phyloP scores from a whole-genome alignment of 2,329 filamentous ascomycete species.

The Penicillium vulpinum region DNA sequence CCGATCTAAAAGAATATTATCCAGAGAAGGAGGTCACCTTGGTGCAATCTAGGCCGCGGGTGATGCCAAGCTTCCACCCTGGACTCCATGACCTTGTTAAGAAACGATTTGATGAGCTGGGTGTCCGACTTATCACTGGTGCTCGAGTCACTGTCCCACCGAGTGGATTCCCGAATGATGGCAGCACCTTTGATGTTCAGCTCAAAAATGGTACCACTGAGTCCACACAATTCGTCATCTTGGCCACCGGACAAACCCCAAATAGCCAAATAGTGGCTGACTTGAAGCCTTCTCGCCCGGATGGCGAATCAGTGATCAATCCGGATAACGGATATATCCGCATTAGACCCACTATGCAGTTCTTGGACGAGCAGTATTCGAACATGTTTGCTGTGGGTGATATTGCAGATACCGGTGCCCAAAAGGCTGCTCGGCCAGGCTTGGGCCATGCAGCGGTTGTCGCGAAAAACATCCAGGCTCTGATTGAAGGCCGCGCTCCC shows the following conservation, averaged over 20 bases:
- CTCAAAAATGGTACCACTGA: conserved; percentile 33
- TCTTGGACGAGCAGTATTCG: conserved; percentile 31
- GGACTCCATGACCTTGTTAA: conserved; percentile 34
- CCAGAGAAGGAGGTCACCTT: conserved; percentile 50
- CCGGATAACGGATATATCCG: conserved; percentile 38
- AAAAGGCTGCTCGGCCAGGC: conserved; percentile 38
- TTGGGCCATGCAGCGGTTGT: conserved; percentile 33
- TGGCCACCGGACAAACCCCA: conserved; percentile 52
- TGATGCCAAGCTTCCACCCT: conserved; percentile 38
- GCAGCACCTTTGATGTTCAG: conserved; percentile 28
- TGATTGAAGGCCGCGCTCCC: conserved; percentile 32
- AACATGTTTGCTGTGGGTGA: conserved; percentile 39
- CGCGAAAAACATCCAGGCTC: conserved; percentile 35
- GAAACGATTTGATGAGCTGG: conserved; percentile 36
- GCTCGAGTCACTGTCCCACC: conserved; percentile 31
- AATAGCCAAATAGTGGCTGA: conserved; percentile 44
- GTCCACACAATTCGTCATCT: conserved; percentile 45
- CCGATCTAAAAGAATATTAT: conserved; percentile 51
- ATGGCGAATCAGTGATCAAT: conserved; percentile 29
- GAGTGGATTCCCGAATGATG: conserved; percentile 29
- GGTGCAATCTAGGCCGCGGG: conserved; percentile 47
- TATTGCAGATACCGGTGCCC: conserved; percentile 38
- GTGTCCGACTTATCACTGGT: conserved; percentile 33
- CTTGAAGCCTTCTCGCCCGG: conserved; percentile 27
- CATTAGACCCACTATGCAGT: conserved; percentile 36